These are phyloP conservation scores for Candida anglica DNA, from an alignment of 805 yeast species.

Conservation along the genomic window DNA sequence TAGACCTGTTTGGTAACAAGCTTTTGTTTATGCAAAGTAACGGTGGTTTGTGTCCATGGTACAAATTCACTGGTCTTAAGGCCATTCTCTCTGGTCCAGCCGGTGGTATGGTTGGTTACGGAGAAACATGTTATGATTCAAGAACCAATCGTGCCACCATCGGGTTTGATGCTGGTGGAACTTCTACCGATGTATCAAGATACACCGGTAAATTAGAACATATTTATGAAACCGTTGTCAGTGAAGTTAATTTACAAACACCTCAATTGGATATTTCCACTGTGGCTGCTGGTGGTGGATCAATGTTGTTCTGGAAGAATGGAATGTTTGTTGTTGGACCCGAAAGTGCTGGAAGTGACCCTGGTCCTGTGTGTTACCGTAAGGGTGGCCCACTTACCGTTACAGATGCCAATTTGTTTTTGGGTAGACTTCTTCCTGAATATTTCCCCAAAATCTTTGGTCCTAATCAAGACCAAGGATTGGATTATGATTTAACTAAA, in stretches of 20 bases:
- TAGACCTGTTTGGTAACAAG: constrained; percentile 41
- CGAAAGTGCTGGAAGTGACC: constrained; percentile 37
- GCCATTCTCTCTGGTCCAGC: constrained; percentile 96
- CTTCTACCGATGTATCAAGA: constrained; percentile 43
- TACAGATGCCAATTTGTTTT: constrained; percentile 34
- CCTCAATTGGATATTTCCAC: constrained; percentile 44
- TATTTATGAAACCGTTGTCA: constrained; percentile 42
- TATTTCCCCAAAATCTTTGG: constrained; percentile 37
- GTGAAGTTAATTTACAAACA: constrained; percentile 40
- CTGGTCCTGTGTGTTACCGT: constrained; percentile 39
- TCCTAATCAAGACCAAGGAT: constrained; percentile 28
- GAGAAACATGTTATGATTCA: constrained; percentile 70
- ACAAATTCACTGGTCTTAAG: constrained; percentile 76
- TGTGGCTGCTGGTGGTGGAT: constrained; percentile 47
- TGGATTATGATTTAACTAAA: constrained; percentile 39
- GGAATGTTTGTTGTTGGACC: constrained; percentile 39
- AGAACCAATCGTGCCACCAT: constrained; percentile 23
- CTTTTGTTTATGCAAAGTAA: constrained; percentile 94
- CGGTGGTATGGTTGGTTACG: constrained; percentile 94
- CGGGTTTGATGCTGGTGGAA: constrained; percentile 44
- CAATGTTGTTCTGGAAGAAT: constrained; percentile 33
- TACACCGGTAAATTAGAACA: constrained; percentile 38
- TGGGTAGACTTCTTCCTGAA: constrained; percentile 33
- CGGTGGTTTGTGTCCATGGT: constrained; percentile 88
- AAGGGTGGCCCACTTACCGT: constrained; percentile 38